Evolutionary conservation across 345 rosid species (phyloP).

Genomic region (Durio zibethinus): DNA sequence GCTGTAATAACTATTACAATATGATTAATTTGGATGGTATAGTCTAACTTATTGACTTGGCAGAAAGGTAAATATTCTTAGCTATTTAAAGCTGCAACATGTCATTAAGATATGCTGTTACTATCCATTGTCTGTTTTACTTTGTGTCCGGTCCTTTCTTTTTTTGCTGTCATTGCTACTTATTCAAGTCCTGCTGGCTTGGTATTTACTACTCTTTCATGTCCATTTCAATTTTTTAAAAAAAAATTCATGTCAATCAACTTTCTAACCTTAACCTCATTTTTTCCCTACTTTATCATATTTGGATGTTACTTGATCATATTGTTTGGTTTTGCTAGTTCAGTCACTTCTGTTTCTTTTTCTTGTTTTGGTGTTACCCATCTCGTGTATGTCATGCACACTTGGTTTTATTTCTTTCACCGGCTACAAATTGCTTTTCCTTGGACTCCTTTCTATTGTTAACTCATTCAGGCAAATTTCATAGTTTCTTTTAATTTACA

Average conservation of each 20-base stretch:
- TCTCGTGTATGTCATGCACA: neutral
- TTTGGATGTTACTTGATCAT: neutral
- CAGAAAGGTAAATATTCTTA: neutral
- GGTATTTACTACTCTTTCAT: neutral
- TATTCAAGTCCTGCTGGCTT: neutral
- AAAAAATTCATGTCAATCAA: neutral
- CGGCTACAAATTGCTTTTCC: neutral
- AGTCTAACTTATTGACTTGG: neutral
- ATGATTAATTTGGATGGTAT: neutral
- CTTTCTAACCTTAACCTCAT: neutral
- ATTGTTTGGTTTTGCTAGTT: slow-evolving; percentile 8
- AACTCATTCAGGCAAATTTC: neutral
- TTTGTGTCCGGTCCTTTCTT: neutral
- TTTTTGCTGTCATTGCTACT: neutral
- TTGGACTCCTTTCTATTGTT: neutral
- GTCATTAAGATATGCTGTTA: neutral
- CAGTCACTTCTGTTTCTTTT: neutral
- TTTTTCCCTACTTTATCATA: neutral
- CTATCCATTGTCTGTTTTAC: neutral
- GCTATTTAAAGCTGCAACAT: neutral
- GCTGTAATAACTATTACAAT: neutral
- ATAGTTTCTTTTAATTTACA: neutral
- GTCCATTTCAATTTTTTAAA: neutral
- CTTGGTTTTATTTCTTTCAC: neutral
- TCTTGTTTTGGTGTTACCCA: neutral